Base-by-base conservation (phyloP, 2,329 filamentous ascomycete genomes). In the Phoma sp. region DNA sequence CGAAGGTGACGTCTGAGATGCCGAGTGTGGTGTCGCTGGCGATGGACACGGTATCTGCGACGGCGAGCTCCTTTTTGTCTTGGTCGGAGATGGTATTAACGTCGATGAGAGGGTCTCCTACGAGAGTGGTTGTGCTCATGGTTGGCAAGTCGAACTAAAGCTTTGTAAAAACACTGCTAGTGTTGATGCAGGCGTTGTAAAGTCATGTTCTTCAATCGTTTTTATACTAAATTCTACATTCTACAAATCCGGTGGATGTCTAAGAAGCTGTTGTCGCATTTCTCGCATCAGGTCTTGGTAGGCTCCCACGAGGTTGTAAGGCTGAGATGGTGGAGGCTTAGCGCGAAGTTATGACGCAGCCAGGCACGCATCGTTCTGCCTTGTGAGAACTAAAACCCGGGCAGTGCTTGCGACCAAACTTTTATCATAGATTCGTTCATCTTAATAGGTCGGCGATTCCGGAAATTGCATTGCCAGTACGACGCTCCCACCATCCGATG, bases 1-100 rank as follows among this genome's bases (percentile, higher is more conserved):
- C 56, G 68, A 84, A 84, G 42, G 46, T 26, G 15, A 37, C 17
- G 2, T 48, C 26, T 32, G 46, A 25, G 10, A 39, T 33, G 15
- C 38, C 38, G 36, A 60, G 43, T 15, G 62, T 68, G 28, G 59
- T 63, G 47, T 36, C 56, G 40, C 56, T 61, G 33, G 37, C 49
- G 11, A 68, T 46, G 9, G 62, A 66, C 11, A 38, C 42, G 15
- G 62, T 37, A 18, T 62, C 61, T 4, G 58, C 42, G 26, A 21
- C 32, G 11, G 61, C 49, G 42, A 67, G 57, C 18, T 65, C 62
- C 34, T 57, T 52, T 32, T 65, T 64, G n/a, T 68, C 64, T 23
- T 54, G 50, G 2, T 50, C 29, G 20, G 61, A 57, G 12, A 64
- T 32, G n/a, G 36, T 43, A 2, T 36, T 46, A 30, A 62, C 48